Conservation (phyloP, 2,329 filamentous ascomycete species). For the Sporothrix dimorphospora region DNA sequence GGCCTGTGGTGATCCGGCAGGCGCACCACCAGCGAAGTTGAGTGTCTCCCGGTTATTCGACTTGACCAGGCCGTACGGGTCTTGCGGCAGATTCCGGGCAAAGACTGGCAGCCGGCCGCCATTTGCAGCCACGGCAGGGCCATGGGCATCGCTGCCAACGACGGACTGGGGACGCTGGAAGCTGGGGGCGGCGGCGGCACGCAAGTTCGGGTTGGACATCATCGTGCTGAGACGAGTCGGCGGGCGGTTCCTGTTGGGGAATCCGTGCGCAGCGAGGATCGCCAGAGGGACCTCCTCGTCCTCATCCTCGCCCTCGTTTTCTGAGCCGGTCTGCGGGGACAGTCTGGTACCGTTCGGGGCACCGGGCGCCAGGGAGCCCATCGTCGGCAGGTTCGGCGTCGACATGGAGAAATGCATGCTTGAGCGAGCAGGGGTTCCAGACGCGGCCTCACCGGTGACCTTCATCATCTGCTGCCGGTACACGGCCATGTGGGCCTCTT, state of each 20-base stretch:
- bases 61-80: slow-evolving; percentile 81
- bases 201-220: slow-evolving; percentile 73
- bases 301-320: slow-evolving; percentile 67
- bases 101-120: slow-evolving; percentile 72
- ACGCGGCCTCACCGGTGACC: slow-evolving; percentile 74
- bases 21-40: slow-evolving; percentile 63
- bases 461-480: slow-evolving; percentile 98
- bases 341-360: slow-evolving; percentile 30
- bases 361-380: slow-evolving; percentile 35
- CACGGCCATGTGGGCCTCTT: slow-evolving; percentile 86
- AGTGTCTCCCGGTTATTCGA: slow-evolving; percentile 74
- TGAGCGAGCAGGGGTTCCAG: slow-evolving; percentile 54
- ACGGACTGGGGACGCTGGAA: slow-evolving; percentile 59
- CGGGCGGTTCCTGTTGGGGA: slow-evolving; percentile 76
- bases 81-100: slow-evolving; percentile 77
- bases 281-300: slow-evolving; percentile 88
- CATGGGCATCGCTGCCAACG: slow-evolving; percentile 51
- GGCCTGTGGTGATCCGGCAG: neutral
- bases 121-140: slow-evolving; percentile 38
- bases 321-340: slow-evolving; percentile 47
- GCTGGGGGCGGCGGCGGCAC: slow-evolving; percentile 54
- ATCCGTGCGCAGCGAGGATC: slow-evolving; percentile 86
- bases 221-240: slow-evolving; percentile 68
- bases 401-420: slow-evolving; percentile 62
- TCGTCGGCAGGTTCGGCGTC: slow-evolving; percentile 60